Base-by-base conservation (phyloP, 108 stramenopile species). In the Cyclostephanos tholiformis region DNA sequence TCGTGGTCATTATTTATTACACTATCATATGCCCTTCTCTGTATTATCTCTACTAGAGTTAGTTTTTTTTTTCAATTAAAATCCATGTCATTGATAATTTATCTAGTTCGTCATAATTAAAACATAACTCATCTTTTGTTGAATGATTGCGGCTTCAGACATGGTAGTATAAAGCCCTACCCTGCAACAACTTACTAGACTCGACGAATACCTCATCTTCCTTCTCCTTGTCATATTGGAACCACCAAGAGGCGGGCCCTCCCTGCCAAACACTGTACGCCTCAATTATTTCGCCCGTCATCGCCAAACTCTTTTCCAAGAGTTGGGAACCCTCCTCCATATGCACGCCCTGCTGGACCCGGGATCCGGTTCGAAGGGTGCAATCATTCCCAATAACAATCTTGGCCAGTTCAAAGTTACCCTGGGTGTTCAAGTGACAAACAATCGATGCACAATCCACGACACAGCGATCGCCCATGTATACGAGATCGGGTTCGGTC, bases 241-340 rank as follows among this genome's bases (percentile, higher is more conserved):
- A 46, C 44, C 44, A 46, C 44, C 44, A 46, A 4, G 44, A 46
- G 30, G 86, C 84, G 19, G 89, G 89, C 23, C 85, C 76, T 23
- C 89, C 89, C 60, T 86, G 85, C 86, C 88, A 89, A 16, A 87
- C 84, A 48, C 75, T 84, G 46, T 80, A 66, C 0, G 76, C 69
- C 36, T 90, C 89, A 19, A 87, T 65, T 23, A 84, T 79, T 60
- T 90, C 89, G 20, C 89, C 89, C 0, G 89, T 86, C 51, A 90
- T 30, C 1, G 69, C 85, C 70, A 90, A 78, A 53, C 75, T 86
- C 64, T 90, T 84, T 67, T 90, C 89, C 68, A 87, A 67, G 32
- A 90, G 38, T 76, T 84, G 84, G 7, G 80, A 66, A 35, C 83
- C 77, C 1, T 71, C 61, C 43, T 90, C 89, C 76, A 85, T 82